These are phyloP conservation scores for Cornus florida DNA, from an alignment of 148 eudicot genomes.

Conservation along the genomic window DNA sequence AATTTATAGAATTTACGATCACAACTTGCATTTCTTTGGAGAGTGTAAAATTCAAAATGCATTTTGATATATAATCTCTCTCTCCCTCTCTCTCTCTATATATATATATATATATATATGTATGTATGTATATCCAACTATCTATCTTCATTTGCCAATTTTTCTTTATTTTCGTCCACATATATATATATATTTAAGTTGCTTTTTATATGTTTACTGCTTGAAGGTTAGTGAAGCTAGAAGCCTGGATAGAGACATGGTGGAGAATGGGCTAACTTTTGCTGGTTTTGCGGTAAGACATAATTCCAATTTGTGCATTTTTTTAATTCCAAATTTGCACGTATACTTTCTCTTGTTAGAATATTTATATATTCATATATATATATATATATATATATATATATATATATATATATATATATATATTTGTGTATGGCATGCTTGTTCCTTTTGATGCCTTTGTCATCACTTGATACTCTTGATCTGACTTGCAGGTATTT, in stretches of 20 bases:
- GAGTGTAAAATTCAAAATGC: no score
- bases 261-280: slow-evolving; percentile 78
- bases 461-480: background rate
- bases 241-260: slow-evolving; percentile 83
- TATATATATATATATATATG: no score
- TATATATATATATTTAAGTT: slow-evolving; percentile 3
- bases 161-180: background rate
- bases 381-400: background rate
- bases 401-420: no score
- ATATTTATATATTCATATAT: background rate
- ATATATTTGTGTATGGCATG: slow-evolving; percentile 1
- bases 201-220: slow-evolving; percentile 20
- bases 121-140: no score
- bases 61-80: no score
- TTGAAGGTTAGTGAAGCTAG: slow-evolving; percentile 94
- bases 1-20: no score
- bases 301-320: background rate
- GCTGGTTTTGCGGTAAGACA: slow-evolving; percentile 95
- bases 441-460: background rate
- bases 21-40: no score
- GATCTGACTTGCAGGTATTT: slow-evolving; percentile 61
- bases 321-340: background rate
- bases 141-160: no score
- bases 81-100: no score
- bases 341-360: background rate